Evolutionary conservation across 306 rosid species (phyloP), one percentile per base, ranked within the genome.

Genomic region (Vigna mungo): DNA sequence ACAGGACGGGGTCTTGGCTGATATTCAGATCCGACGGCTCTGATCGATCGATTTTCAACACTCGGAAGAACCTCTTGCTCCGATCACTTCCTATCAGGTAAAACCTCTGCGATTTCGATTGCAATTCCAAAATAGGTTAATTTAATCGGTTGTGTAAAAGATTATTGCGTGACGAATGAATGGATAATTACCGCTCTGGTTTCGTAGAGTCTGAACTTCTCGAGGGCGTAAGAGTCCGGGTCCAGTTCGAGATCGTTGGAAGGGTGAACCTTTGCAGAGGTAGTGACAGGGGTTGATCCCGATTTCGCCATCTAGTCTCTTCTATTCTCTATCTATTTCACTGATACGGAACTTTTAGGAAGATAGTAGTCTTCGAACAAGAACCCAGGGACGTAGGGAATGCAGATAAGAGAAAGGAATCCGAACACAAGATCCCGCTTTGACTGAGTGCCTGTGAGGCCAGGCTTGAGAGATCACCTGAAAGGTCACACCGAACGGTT

Each of bases 21-120:
- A 92, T 79, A 32, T 87, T 88, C 68, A 95, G 92, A 84, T 95
- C 98, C 0, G 90, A 90, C 10, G 89, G 88, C 74, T 95, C 98
- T 9, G 95, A 90, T n/a, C 98, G 96, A 82, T 95, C 98, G 5
- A 95, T 89, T 86, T 95, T 95, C 84, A 95, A 77, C 18, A 95
- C 97, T 2, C 97, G 90, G 73, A 84, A 89, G 81, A 87, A 84
- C 69, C 81, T 86, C 88, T 92, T 92, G 78, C 87, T 83, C 62
- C 96, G 87, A 86, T 95, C 98, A 68, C 97, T 89, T 7, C 97
- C 98, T 5, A 95, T 88, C 36, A 95, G 80, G 79, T 90, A 95
- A 69, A 88, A 92, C 56, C 97, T 84, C 96, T 93, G 82, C 47
- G 21, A 41, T 65, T 39, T 5, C 25, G 36, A 39, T n/a, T 63